Evolutionary conservation across 768 basidiomycete species (phyloP).

Genomic region (Collybia mongolica): DNA sequence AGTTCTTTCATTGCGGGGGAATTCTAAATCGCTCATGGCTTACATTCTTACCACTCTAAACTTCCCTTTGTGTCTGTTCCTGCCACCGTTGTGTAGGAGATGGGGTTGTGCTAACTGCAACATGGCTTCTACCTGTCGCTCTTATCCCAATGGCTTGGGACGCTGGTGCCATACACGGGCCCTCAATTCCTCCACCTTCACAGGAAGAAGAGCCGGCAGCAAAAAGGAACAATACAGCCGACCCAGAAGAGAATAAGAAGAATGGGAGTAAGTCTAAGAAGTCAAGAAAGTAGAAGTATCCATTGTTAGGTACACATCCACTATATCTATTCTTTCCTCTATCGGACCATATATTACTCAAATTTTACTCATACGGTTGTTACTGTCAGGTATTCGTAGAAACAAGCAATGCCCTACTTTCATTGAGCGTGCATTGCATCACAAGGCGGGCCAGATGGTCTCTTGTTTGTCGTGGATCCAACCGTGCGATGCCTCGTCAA

Average conservation of each 20-base stretch:
- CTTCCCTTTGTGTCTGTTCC: not conserved
- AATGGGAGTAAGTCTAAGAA: not conserved
- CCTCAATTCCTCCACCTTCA: conserved; percentile 10
- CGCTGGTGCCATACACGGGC: conserved; percentile 38
- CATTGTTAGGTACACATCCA: not conserved
- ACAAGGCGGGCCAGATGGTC: too few relatives aligned
- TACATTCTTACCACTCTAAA: not conserved
- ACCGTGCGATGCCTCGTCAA: too few relatives aligned
- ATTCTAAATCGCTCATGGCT: not conserved
- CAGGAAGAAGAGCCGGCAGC: not conserved
- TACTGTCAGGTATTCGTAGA: too few relatives aligned
- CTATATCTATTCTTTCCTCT: too few relatives aligned
- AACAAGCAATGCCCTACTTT: too few relatives aligned
- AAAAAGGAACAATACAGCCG: conserved; percentile 3
- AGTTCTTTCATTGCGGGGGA: conserved; percentile 5
- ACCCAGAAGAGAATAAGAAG: conserved; percentile 8
- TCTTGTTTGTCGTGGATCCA: too few relatives aligned
- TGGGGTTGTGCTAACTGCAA: conserved; percentile 80
- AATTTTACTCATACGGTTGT: too few relatives aligned
- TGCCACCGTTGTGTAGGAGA: conserved; percentile 42
- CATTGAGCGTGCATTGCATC: too few relatives aligned
- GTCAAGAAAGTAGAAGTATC: conserved; percentile 6
- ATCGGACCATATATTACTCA: too few relatives aligned
- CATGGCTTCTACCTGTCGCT: conserved; percentile 78
- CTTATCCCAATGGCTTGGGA: conserved; percentile 78